These are phyloP conservation scores for Leishmania guyanensis DNA, from an alignment of 208 protist species.

Conservation along the genomic window DNA sequence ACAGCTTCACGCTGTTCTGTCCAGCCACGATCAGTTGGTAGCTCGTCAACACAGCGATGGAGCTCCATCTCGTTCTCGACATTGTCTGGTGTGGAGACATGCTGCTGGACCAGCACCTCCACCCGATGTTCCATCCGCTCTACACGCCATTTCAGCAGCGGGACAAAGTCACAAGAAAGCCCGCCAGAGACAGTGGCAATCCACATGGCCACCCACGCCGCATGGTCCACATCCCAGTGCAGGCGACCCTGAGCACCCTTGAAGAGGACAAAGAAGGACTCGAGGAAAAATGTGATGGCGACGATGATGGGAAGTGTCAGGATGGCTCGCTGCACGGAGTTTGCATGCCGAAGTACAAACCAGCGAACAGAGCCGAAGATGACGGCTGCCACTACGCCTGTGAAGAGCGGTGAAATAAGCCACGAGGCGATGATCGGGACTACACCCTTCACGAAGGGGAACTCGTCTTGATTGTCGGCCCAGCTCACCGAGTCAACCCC, in stretches of 20 bases:
- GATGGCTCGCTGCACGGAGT: conserved; percentile 57
- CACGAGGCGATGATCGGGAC: conserved; percentile 77
- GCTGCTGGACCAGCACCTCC: conserved; percentile 28
- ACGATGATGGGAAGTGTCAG: conserved; percentile 71
- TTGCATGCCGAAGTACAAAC: conserved; percentile 57
- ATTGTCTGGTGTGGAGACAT: conserved; percentile 8
- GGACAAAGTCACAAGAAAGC: conserved; percentile 56
- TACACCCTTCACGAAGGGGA: conserved; percentile 76
- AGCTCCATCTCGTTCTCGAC: conserved; percentile 27
- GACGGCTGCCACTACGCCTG: conserved; percentile 52
- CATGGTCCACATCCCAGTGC: conserved; percentile 52
- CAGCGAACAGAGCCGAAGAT: conserved; percentile 58
- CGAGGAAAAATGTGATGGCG: conserved; percentile 72
- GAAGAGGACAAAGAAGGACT: conserved; percentile 81
- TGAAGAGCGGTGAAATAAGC: conserved; percentile 83
- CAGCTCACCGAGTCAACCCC: conserved; percentile 57
- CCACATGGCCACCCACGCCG: conserved; percentile 58
- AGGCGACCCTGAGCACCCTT: conserved; percentile 68
- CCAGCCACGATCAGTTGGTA: background rate
- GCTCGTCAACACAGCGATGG: conserved; percentile 10
- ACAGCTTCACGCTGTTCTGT: background rate
- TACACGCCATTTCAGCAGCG: conserved; percentile 56
- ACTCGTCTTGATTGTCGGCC: conserved; percentile 52
- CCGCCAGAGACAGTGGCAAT: conserved; percentile 49
- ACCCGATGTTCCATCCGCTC: conserved; percentile 29